Percentiles rank a stretch among this genome's conserved stretches.
Conservation (phyloP, 495 filamentous ascomycete species). For the Penicillium soppii region DNA sequence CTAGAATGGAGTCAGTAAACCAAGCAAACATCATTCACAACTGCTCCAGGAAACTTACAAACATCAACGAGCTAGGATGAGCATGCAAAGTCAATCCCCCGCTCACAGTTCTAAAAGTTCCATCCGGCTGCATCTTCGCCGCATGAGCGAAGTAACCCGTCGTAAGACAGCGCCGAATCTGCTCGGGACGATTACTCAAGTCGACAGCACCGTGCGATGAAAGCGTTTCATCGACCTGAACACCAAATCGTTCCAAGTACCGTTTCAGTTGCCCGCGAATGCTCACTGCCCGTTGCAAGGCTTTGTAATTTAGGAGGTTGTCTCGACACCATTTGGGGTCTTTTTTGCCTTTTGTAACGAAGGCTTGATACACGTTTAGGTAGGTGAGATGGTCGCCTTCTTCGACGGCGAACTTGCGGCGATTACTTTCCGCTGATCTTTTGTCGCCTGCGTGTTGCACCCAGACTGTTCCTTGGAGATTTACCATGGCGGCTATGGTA, state of each 20-base stretch:
- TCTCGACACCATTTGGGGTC: constrained; percentile 85
- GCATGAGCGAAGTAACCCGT: constrained; percentile 94
- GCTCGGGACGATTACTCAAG: constrained; percentile 56
- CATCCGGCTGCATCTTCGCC: constrained; percentile 93
- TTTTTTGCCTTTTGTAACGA: constrained; percentile 81
- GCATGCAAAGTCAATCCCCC: constrained; percentile 74
- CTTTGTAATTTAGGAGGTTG: constrained; percentile 82
- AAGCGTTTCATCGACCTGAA: constrained; percentile 63
- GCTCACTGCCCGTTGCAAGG: constrained; percentile 78
- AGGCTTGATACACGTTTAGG: constrained; percentile 90
- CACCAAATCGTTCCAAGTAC: constrained; percentile 83
- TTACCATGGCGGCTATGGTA: constrained; percentile 93
- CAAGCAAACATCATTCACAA: background rate
- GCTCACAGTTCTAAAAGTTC: constrained; percentile 79
- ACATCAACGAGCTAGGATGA: constrained; percentile 92
- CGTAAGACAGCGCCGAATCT: constrained; percentile 83
- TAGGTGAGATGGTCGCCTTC: constrained; percentile 96
- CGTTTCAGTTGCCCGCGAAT: constrained; percentile 83
- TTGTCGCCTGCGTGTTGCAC: constrained; percentile 75
- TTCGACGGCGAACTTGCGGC: constrained; percentile 83
- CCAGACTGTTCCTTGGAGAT: constrained; percentile 77
- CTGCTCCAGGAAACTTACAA: constrained; percentile 52
- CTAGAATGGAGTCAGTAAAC: constrained; percentile 34
- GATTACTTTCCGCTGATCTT: constrained; percentile 67
- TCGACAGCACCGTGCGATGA: constrained; percentile 28